Percentiles rank a stretch among this genome's conserved stretches.
phyloP scores from a whole-genome alignment of 2,329 filamentous ascomycete genomes.

The Phyllosticta citribraziliensis region DNA sequence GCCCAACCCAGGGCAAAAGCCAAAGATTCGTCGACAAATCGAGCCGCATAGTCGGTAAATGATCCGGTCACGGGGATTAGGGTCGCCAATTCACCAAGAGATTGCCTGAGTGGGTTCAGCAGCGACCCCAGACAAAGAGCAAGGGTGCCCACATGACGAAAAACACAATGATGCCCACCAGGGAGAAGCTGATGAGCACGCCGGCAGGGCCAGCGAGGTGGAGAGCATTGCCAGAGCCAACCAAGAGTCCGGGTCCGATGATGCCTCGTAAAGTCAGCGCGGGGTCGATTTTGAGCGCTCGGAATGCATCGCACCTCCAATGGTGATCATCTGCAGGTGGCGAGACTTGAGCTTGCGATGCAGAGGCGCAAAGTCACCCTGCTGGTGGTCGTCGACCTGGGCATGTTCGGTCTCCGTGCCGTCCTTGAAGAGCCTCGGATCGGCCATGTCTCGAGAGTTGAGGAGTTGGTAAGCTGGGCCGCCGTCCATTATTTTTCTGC shows the following conservation, averaged over 20 bases:
- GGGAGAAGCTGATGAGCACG: slow-evolving; percentile 15
- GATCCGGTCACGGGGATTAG: slow-evolving; percentile 14
- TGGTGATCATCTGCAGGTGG: slow-evolving; percentile 18
- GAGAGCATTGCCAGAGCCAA: slow-evolving; percentile 15
- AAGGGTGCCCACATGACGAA: slow-evolving; percentile 14
- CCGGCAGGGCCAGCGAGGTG: slow-evolving; percentile 13
- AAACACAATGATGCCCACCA: slow-evolving; percentile 15
- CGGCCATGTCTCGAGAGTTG: not conserved
- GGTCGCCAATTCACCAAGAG: slow-evolving; percentile 15
- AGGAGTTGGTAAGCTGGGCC: not conserved
- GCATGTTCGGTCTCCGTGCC: not conserved
- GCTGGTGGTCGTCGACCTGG: not conserved
- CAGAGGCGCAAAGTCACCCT: slow-evolving; percentile 11
- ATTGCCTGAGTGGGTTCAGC: slow-evolving; percentile 12
- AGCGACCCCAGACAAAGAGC: not conserved
- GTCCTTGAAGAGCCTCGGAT: not conserved
- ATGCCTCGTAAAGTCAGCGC: slow-evolving; percentile 10
- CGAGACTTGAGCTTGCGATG: slow-evolving; percentile 16
- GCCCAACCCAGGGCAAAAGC: slow-evolving; percentile 15
- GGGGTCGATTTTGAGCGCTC: not conserved
- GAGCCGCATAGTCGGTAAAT: slow-evolving; percentile 14
- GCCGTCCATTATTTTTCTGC: not conserved
- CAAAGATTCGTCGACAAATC: slow-evolving; percentile 14
- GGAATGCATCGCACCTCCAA: slow-evolving; percentile 13
- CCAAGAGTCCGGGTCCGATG: slow-evolving; percentile 15